phyloP scores from a whole-genome alignment of 192 early-diverging fungal species.

The Phycomyces blakesleeanus region DNA sequence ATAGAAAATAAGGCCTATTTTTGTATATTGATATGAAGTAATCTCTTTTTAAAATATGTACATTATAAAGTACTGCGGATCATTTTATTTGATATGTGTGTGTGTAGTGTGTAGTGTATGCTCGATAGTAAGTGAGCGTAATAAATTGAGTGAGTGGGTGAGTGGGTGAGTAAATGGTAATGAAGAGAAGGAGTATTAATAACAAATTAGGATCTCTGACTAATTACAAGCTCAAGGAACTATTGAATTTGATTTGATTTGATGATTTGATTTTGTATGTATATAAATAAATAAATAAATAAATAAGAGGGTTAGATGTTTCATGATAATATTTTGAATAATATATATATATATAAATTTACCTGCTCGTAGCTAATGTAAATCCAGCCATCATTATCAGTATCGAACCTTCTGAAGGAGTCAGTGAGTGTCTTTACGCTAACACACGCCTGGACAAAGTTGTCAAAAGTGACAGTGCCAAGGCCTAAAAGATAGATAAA shows the following conservation, averaged over 20 bases:
- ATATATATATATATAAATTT: neutral
- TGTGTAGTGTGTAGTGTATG: too few relatives aligned
- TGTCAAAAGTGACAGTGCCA: conserved; percentile 78
- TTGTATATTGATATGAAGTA: too few relatives aligned
- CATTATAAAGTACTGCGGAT: too few relatives aligned
- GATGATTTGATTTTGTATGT: too few relatives aligned
- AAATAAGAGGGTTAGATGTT: too few relatives aligned
- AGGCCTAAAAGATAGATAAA: conserved; percentile 43
- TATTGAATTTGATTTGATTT: neutral
- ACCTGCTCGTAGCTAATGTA: conserved; percentile 73
- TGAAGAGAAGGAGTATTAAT: neutral
- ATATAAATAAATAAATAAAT: too few relatives aligned
- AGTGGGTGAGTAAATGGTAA: neutral
- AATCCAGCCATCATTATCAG: conserved; percentile 74
- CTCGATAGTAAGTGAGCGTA: too few relatives aligned
- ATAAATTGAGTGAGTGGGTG: too few relatives aligned
- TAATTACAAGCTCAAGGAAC: conserved; percentile 14
- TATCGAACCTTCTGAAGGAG: conserved; percentile 69
- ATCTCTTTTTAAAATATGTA: too few relatives aligned
- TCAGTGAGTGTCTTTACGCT: conserved; percentile 76
- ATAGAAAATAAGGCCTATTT: too few relatives aligned
- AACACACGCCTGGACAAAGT: conserved; percentile 78
- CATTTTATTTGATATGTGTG: too few relatives aligned
- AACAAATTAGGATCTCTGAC: conserved; percentile 5
- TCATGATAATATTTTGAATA: too few relatives aligned